These are phyloP conservation scores for Umbelopsis ramanniana DNA, from an alignment of 192 early-diverging fungal species.

Conservation along the genomic window DNA sequence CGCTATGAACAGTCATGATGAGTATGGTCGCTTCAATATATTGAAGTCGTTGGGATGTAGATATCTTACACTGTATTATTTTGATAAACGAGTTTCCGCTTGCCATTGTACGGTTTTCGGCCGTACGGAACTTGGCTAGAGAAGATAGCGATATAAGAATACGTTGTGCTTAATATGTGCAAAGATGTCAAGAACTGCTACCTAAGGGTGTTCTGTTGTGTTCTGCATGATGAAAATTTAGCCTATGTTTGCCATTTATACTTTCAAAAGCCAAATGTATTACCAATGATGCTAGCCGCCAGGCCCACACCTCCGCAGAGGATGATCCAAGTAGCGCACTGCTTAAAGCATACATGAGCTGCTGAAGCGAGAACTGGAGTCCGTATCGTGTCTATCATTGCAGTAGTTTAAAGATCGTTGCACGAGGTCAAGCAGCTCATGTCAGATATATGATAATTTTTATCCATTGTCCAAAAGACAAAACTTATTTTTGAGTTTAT, in stretches of 20 bases:
- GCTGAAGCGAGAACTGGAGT: neutral
- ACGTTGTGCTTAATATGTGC: no score
- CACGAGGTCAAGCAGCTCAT: neutral
- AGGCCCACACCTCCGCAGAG: constrained; percentile 8
- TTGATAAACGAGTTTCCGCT: neutral
- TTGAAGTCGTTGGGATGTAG: neutral
- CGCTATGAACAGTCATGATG: no score
- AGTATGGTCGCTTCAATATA: neutral
- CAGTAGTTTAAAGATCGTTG: neutral
- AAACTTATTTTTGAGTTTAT: neutral
- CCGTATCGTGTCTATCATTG: neutral
- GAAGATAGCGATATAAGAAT: no score
- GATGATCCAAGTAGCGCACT: constrained; percentile 7
- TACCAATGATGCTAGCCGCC: constrained; percentile 8
- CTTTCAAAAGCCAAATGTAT: neutral
- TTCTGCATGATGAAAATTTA: neutral
- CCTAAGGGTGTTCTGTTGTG: neutral
- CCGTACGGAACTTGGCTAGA: no score
- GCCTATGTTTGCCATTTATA: neutral
- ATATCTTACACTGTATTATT: neutral
- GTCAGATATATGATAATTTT: no score
- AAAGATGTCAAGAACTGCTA: no score
- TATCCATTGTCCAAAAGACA: no score
- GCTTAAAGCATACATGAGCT: neutral
- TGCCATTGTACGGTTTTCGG: no score